Base-by-base conservation (phyloP, 257 asterid genomes). In the Ilex aquifolium region DNA sequence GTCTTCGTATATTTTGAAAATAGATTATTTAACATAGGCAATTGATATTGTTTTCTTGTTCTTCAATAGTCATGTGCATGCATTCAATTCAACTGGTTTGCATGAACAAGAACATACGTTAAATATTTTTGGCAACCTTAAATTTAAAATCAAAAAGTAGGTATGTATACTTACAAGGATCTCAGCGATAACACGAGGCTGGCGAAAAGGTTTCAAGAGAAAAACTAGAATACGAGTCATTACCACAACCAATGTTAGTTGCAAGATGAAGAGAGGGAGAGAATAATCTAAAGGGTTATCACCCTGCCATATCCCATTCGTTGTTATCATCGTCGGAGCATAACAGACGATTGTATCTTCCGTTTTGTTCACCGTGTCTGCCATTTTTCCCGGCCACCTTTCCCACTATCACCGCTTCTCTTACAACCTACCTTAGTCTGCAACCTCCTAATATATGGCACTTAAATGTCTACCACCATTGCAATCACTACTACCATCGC, bases 221-320 rank as follows among this genome's bases (percentile, higher is more conserved):
- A 83, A 79, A 39, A 93, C 97, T 2, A 93, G 96, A 57, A 80
- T 2, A 6, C 99, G 86, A 29, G 99, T 93, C 12, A 74, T 67
- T 10, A 80, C 74, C 4, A 93, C 94, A 40, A 93, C 87, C 53
- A 93, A 69, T 1, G 93, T 81, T 53, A 93, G 71, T 61, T 93
- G 99, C 73, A 93, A 50, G 27, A 90, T 85, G 78, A 93, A 93
- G 59, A 93, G 92, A 21, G 99, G 99, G 44, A 93, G 65, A 0
- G 99, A 87, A 67, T 93, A 93, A 73, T 93, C 95, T 69, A 93
- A 72, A 7, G 99, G 99, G 76, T 90, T 86, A 69, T 93, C 96
- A 2, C 99, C 99, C 54, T 85, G 95, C 95, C 99, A 93, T 2
- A 93, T 81, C 0, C 99, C 99, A 17, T 82, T 85, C 29, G 97